A percentile compares a stretch with the other conserved stretches of the same genome.
Conservation (phyloP, 345 rosid species). For the Populus simonii region DNA sequence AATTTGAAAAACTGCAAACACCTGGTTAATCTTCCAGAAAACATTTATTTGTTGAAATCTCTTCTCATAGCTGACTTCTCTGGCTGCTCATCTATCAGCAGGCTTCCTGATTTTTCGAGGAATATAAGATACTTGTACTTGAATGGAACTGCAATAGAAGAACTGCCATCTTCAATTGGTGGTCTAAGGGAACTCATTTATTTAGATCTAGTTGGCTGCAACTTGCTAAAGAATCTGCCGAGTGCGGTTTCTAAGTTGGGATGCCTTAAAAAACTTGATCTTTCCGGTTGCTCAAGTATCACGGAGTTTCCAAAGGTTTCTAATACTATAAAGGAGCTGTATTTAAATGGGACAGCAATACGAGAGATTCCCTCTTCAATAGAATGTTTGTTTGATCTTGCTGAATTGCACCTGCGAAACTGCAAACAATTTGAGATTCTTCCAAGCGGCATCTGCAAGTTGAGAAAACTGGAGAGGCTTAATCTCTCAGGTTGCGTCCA, state of each 20-base stretch:
- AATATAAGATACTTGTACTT: slow-evolving; percentile 7
- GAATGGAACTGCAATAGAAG: too few relatives aligned
- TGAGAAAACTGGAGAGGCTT: neutral
- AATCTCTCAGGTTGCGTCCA: neutral
- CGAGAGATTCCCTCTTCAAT: too few relatives aligned
- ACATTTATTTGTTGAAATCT: neutral
- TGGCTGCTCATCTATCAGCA: neutral
- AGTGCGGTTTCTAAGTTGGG: too few relatives aligned
- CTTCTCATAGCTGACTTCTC: neutral
- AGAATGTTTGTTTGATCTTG: neutral
- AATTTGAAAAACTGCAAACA: neutral
- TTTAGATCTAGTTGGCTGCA: too few relatives aligned
- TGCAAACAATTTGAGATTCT: neutral
- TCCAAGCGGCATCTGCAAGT: neutral
- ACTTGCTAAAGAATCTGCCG: too few relatives aligned
- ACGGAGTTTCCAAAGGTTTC: too few relatives aligned
- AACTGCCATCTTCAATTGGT: too few relatives aligned
- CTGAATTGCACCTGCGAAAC: neutral
- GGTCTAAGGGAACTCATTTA: too few relatives aligned
- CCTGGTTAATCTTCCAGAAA: neutral
- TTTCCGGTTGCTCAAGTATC: too few relatives aligned
- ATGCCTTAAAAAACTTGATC: too few relatives aligned
- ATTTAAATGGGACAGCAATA: too few relatives aligned
- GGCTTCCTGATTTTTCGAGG: neutral
- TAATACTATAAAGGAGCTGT: too few relatives aligned